These are phyloP conservation scores for Albizia julibrissin DNA, from an alignment of 306 rosid genomes.

Conservation along the genomic window DNA sequence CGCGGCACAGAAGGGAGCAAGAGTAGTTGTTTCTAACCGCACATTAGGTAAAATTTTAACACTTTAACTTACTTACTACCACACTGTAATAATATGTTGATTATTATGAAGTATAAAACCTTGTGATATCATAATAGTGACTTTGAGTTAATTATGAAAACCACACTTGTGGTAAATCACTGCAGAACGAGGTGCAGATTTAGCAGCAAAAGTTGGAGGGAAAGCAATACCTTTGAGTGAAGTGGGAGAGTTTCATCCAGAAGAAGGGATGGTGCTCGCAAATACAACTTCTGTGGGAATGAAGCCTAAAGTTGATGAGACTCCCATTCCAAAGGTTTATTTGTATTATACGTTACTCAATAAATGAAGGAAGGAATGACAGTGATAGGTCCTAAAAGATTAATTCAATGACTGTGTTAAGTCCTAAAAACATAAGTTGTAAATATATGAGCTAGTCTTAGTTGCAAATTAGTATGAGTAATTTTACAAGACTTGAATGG, in stretches of 20 bases:
- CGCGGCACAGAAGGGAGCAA: conserved; percentile 56
- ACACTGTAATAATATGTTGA: neutral
- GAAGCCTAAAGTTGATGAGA: conserved; percentile 48
- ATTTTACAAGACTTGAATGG: no score
- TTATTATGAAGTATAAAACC: neutral
- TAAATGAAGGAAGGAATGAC: neutral
- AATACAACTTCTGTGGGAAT: conserved; percentile 55
- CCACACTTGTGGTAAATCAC: neutral
- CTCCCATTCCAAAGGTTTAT: conserved; percentile 49
- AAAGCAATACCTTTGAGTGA: conserved; percentile 46
- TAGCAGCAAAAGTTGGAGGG: conserved; percentile 50
- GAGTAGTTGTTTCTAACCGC: conserved; percentile 50
- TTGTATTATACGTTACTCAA: no score
- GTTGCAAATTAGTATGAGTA: no score
- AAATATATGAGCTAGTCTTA: no score
- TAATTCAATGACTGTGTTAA: no score
- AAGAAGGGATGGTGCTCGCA: conserved; percentile 49
- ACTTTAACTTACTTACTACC: neutral
- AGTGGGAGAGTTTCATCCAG: conserved; percentile 44
- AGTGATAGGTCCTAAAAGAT: neutral
- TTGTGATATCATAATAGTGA: no score
- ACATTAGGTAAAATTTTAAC: conserved; percentile 32
- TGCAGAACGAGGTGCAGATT: conserved; percentile 47
- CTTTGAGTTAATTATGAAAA: no score
- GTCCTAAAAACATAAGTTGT: no score